A percentile compares a stretch with the other conserved stretches of the same genome.
Conservation (phyloP, 2,329 filamentous ascomycete genomes). For the Shiraia sp. region DNA sequence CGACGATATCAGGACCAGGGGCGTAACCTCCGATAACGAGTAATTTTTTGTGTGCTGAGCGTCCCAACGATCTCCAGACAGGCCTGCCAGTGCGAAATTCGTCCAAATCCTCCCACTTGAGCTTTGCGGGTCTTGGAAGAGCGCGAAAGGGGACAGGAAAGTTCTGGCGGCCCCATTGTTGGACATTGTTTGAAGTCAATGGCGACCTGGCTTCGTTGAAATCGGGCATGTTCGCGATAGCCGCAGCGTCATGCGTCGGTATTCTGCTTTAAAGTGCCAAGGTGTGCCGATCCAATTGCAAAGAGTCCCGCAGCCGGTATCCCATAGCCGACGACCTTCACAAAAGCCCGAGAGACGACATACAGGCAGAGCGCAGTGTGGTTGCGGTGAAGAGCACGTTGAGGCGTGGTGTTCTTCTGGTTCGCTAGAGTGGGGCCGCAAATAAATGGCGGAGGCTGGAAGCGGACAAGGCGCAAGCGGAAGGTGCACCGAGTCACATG, state of each 20-base stretch:
- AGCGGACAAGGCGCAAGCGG: constrained; percentile 6
- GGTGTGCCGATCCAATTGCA: constrained; percentile 4
- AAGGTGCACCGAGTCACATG: constrained; percentile 7
- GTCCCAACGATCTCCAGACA: constrained; percentile 28
- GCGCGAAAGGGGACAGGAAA: constrained; percentile 26
- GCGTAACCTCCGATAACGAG: constrained; percentile 35
- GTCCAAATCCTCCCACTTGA: constrained; percentile 30
- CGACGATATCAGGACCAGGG: constrained; percentile 26
- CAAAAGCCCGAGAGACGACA: constrained; percentile 3
- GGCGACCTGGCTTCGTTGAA: constrained; percentile 32
- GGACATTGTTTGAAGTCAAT: constrained; percentile 28
- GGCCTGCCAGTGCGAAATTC: constrained; percentile 29
- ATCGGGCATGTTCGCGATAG: constrained; percentile 22
- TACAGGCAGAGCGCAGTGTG: constrained; percentile 1
- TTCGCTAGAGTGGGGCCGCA: constrained; percentile 3
- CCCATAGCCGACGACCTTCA: constrained; percentile 6
- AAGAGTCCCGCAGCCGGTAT: constrained; percentile 1
- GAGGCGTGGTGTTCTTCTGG: constrained; percentile 7
- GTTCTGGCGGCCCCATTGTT: constrained; percentile 24
- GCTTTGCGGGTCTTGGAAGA: constrained; percentile 18
- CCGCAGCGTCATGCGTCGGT: constrained; percentile 5
- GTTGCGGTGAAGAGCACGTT: constrained; percentile 6
- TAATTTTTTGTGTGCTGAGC: constrained; percentile 32
- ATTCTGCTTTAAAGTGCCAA: constrained; percentile 2
- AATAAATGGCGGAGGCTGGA: constrained; percentile 6